These are phyloP conservation scores for Neurospora sp. DNA, from an alignment of 495 filamentous ascomycete genomes.

Conservation along the genomic window DNA sequence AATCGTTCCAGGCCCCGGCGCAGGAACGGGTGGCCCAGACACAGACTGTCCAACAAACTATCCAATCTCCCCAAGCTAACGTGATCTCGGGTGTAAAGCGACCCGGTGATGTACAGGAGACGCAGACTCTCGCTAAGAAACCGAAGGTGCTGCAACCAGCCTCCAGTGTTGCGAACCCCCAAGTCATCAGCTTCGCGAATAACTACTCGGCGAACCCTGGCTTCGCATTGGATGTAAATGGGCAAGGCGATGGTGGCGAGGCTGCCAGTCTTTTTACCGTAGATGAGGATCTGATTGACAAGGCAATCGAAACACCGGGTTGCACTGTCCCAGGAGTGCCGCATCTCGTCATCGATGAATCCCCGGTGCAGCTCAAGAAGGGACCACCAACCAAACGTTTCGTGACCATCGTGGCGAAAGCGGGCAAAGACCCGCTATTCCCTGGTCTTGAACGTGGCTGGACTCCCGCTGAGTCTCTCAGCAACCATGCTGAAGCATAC, in stretches of 20 bases:
- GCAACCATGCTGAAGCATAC: conserved; percentile 17
- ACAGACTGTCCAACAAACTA: conserved; percentile 4
- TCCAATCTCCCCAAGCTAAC: background rate
- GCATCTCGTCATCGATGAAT: conserved; percentile 15
- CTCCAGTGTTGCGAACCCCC: background rate
- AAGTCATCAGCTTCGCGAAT: background rate
- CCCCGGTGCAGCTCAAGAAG: conserved; percentile 16
- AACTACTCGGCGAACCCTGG: background rate
- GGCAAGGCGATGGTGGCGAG: background rate
- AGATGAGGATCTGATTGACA: conserved; percentile 9
- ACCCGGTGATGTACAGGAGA: conserved; percentile 4
- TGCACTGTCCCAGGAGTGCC: conserved; percentile 13
- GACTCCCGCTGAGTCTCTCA: conserved; percentile 19
- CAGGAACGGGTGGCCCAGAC: background rate
- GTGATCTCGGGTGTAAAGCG: conserved; percentile 11
- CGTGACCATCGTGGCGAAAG: conserved; percentile 15
- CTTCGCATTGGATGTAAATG: background rate
- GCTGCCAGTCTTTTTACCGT: background rate
- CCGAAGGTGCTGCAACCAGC: conserved; percentile 7
- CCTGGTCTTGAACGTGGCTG: conserved; percentile 11
- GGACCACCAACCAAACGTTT: conserved; percentile 21
- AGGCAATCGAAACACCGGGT: background rate
- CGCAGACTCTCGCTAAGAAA: conserved; percentile 12
- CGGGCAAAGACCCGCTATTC: conserved; percentile 17
- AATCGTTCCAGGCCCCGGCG: background rate